Base-by-base conservation (phyloP, 169 alveolate species). In the Theileria sp. region DNA sequence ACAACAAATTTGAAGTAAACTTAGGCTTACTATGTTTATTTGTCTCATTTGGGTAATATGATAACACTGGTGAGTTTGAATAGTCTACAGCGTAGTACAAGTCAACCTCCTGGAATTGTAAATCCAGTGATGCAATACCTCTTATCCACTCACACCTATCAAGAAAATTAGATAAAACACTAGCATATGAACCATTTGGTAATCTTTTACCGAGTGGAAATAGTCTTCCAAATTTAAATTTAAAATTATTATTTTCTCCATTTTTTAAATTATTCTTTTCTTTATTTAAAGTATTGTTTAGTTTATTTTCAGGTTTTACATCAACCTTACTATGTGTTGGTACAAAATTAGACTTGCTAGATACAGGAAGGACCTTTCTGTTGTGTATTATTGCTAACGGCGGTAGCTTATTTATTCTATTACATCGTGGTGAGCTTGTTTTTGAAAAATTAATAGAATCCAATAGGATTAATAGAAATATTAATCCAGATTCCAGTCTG, bases 1-100 rank as follows among this genome's bases (percentile, higher is more conserved):
- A 25, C 15, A 58, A 13, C 21, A 21, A 4, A 25, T 58, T 58
- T 44, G 54, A 44, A 13, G 54, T 44, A 13, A 44, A 8, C 34
- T 58, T 19, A 8, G 67, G 67, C 34, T 13, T 58, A 58, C 34
- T 21, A 10, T 3, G 15, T 58, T 58, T 25, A 25, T 58, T 19
- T 58, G 28, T 58, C 10, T 58, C 67, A 58, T 58, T 15, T 15
- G 67, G 67, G 67, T 58, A 58, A 8, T 13, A 25, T 58, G 67
- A 58, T 25, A 58, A 19, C 34, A 58, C 17, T 25, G 67, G 67
- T 19, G 28, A 19, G 32, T 58, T 58, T 58, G 67, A 58, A 17
- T 58, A 58, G 32, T 58, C 67, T 58, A 58, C 67, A 58, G 67
- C 67, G 67, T 58, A 58, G 32, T 58, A 58, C 67, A 58, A 25